phyloP scores from a whole-genome alignment of 139 green algal genomes.

The Pseudopediastrum boryanum region DNA sequence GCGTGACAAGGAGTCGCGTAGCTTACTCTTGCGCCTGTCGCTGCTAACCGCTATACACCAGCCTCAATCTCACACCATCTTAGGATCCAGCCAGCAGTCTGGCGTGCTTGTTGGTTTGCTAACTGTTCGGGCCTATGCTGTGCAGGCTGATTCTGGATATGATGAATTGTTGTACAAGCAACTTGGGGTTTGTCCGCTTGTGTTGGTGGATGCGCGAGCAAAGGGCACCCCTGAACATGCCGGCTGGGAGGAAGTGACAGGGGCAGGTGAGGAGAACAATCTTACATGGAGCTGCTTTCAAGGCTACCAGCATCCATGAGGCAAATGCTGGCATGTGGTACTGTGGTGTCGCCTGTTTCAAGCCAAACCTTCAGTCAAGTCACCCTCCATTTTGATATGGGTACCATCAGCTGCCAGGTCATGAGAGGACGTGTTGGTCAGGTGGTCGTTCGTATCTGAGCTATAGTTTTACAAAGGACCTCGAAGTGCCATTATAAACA shows the following conservation, averaged over 20 bases:
- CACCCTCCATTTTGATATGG: no score
- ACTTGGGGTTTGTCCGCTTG: slow-evolving; percentile 29
- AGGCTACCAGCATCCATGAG: no score
- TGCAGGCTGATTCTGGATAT: slow-evolving; percentile 50
- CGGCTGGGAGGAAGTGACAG: slow-evolving; percentile 29
- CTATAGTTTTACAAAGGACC: no score
- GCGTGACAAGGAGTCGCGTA: not conserved
- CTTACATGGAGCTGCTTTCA: no score
- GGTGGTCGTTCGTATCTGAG: no score
- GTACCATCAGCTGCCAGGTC: no score
- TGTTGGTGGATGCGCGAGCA: slow-evolving; percentile 48
- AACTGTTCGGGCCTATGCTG: not conserved
- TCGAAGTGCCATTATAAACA: no score
- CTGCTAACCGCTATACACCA: not conserved
- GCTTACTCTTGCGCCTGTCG: not conserved
- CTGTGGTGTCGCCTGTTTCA: no score
- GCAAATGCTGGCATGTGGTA: no score
- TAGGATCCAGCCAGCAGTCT: not conserved
- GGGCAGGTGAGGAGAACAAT: slow-evolving; percentile 26
- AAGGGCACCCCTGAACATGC: slow-evolving; percentile 47
- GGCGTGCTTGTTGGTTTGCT: not conserved
- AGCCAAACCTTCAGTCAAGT: no score
- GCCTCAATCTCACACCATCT: not conserved
- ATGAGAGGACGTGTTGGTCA: no score
- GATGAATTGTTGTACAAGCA: slow-evolving; percentile 31